Base-by-base conservation (phyloP, 2,329 filamentous ascomycete species). In the Beauveria sp. region DNA sequence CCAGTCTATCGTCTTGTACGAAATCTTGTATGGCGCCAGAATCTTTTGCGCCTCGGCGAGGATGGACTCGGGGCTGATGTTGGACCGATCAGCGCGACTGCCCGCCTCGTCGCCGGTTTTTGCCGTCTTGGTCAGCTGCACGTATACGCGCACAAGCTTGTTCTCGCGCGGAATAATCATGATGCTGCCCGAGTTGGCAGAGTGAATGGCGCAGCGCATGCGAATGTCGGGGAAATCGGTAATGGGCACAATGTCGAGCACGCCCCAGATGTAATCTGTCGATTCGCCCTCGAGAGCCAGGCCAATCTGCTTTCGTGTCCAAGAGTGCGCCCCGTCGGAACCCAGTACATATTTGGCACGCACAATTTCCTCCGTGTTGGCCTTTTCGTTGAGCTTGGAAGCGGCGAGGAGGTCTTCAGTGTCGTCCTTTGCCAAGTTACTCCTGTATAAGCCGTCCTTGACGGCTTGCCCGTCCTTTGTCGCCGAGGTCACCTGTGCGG, bases 291-390 rank as follows among this genome's bases (percentile, higher is more conserved):
- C 76, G 52, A 87, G 74, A 38, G 80, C 75, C 38, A 84, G 80
- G 0, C 83, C 82, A 1, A 89, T 73, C 60, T 83, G 77, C 60
- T 79, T 77, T 45, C 87, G 75, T 0, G 83, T 84, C 84, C 86
- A 89, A 61, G 81, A 85, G 67, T 87, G 85, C 0, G 88, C 87
- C 0, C 88, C 88, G 65, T 90, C 88, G 50, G 83, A 86, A 0
- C 87, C 88, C 4, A 91, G 77, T 34, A 90, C 76, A 64, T 88
- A 90, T 68, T 86, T 76, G 18, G 73, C 74, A 18, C 69, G 66
- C 3, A 77, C 67, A 3, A 66, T 64, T 51, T 77, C 73, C 8
- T 67, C 67, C 0, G 56, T 58, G 45, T 62, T 64, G 22, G 52
- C 69, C 65, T 62, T 66, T 60, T 60, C 54, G 60, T 65, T 62